Conservation (phyloP, 306 rosid species). For the Gastrolobium bilobum region DNA sequence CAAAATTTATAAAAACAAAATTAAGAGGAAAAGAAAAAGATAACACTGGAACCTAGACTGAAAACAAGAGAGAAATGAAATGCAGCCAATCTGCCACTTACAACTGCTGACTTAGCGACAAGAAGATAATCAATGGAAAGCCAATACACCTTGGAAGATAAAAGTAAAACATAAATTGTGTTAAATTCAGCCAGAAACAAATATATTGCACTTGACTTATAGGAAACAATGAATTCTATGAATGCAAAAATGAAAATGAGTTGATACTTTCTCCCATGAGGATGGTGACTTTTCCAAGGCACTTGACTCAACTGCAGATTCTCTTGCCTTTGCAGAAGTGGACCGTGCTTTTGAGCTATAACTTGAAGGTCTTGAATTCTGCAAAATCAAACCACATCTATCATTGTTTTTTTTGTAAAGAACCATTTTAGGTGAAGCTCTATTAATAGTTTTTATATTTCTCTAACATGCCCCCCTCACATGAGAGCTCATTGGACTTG, state of each 20-base stretch:
- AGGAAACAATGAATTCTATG: constrained; percentile 12
- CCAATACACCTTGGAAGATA: constrained; percentile 85
- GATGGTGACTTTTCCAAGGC: constrained; percentile 51
- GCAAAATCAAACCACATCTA: constrained; percentile 49
- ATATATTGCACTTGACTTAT: constrained; percentile 21
- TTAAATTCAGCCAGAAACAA: constrained; percentile 36
- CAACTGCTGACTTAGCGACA: constrained; percentile 88
- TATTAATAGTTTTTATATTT: no score
- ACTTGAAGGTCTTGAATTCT: constrained; percentile 70
- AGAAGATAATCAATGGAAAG: constrained; percentile 82
- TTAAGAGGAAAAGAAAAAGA: constrained; percentile 3
- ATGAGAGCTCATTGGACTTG: no score
- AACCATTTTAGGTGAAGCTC: no score
- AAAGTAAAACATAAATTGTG: constrained; percentile 17
- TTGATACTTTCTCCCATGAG: constrained; percentile 80
- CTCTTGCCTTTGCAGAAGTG: constrained; percentile 64
- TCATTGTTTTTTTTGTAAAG: background rate
- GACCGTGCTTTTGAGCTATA: constrained; percentile 70
- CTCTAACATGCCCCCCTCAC: no score
- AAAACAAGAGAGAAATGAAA: constrained; percentile 14
- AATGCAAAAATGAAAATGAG: constrained; percentile 34
- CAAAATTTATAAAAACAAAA: constrained; percentile 41
- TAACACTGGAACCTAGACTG: background rate
- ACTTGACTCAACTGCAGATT: constrained; percentile 53
- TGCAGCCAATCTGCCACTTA: constrained; percentile 56